A percentile compares a stretch with the other conserved stretches of the same genome.
phyloP scores from a whole-genome alignment of 2,329 filamentous ascomycete genomes.

The Fusarium vanettenii region DNA sequence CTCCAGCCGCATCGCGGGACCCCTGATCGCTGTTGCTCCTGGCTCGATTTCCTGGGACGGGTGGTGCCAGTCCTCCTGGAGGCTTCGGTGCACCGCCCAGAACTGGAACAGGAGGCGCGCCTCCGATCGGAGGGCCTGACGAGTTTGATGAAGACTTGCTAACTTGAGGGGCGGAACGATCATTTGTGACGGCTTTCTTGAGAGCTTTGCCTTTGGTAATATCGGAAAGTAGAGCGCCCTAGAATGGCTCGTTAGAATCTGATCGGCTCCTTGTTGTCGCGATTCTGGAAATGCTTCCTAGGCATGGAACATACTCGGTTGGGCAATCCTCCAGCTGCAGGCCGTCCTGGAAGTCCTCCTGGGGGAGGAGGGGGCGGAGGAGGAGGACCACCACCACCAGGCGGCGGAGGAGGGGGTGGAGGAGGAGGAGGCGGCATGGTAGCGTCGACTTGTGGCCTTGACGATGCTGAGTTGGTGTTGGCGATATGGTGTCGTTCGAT shows the following conservation, averaged over 20 bases:
- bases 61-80: slow-evolving; percentile 76
- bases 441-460: slow-evolving; percentile 6
- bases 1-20: slow-evolving; percentile 55
- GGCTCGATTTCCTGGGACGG: slow-evolving; percentile 75
- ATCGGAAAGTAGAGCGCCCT: slow-evolving; percentile 90
- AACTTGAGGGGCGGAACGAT: slow-evolving; percentile 85
- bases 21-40: slow-evolving; percentile 87
- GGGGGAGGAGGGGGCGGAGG: slow-evolving; percentile 70
- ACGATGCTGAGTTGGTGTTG: slow-evolving; percentile 17
- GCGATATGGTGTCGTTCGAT: slow-evolving; percentile 27
- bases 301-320: slow-evolving; percentile 67
- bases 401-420: slow-evolving; percentile 77
- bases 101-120: slow-evolving; percentile 84
- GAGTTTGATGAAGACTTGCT: slow-evolving; percentile 43
- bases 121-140: slow-evolving; percentile 72
- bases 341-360: slow-evolving; percentile 67
- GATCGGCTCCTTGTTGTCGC: neutral
- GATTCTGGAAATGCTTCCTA: neutral
- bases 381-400: slow-evolving; percentile 71
- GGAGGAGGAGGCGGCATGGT: slow-evolving; percentile 69
- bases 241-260: neutral
- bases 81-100: slow-evolving; percentile 59
- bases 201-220: slow-evolving; percentile 84
- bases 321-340: slow-evolving; percentile 57
- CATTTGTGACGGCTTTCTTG: slow-evolving; percentile 91